Base-by-base conservation (phyloP, 768 basidiomycete species). In the Trametes gibbosa region DNA sequence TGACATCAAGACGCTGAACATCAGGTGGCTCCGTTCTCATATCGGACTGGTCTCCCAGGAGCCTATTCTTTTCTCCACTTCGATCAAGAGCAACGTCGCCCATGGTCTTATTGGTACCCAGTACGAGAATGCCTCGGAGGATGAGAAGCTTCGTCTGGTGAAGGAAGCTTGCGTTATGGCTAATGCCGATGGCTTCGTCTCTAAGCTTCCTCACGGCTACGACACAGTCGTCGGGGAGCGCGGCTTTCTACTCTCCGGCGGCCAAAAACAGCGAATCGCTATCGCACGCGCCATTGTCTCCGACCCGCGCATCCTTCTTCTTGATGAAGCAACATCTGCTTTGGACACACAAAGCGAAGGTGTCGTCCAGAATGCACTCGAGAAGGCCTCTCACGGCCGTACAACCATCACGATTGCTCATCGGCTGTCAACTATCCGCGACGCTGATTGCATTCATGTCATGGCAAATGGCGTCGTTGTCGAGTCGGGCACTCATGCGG, bases 41-140 rank as follows among this genome's bases (percentile, higher is more conserved):
- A 90, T 95, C 49, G 92, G 92, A 53, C 81, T 95, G 0, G 93
- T 95, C 0, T 89, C 88, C 0, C 92, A 95, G 70, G 93, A 95
- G 70, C 93, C 93, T 1, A 85, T 81, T 0, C 78, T 95, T 1
- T 95, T 95, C 71, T 88, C 89, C 4, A 92, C 90, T 0, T 85
- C 90, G 0, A 91, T 95, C 72, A 81, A 76, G 65, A 83, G 80
- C 37, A 95, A 95, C 62, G 89, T 95, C 59, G 87, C 85, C 1
- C 89, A 93, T 61, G 93, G 93, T 63, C 80, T 95, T 34, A 91
- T 92, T 65, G 84, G 84, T 32, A 92, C 90, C 0, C 73, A 74
- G 35, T 77, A 76, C 68, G 90, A 94, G 67, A 66, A 89, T 61
- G 78, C 80, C 0, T 75, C 85, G 0, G 84, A 86, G 17, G 90